Evolutionary conservation across 805 yeast genomes (phyloP), one percentile per base, ranked within the genome.

Genomic region (Jamesozyma piceae): DNA sequence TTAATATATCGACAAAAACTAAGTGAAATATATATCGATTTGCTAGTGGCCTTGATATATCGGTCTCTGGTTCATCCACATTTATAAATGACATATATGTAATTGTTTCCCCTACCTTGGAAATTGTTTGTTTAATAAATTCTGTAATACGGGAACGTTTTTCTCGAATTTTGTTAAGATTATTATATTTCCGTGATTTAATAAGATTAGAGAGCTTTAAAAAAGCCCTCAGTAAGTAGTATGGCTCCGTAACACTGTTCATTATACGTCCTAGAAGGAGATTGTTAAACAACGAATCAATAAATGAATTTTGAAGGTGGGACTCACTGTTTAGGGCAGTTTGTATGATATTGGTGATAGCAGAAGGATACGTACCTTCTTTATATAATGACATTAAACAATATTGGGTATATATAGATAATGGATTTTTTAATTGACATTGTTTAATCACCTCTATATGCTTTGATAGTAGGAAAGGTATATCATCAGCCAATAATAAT

Each of bases 191-290:
- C 35, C 41, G 37, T 15, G 37, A 8, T 32, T 28, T 35, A 22
- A 42, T 22, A 22, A 33, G 22, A 19, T 41, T 39, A 37, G 48
- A 49, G 14, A 45, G 10, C 36, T 49, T 54, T 3, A 33, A 44
- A 10, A 58, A 35, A 2, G 49, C 52, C 6, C 49, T 43, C 8
- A 61, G 33, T 3, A 57, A 17, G 43, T 50, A 51, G 33, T 53
- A 55, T 6, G 65, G 65, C 20, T 60, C 63, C 1, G 44, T 39
- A 3, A 52, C 34, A 32, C 52, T 55, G 26, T 56, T 55, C 24
- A 55, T 26, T 4, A 62, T 31, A 19, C 49, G 47, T 3, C 57
- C 60, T 14, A 59, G 39, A 5, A 62, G 9, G 11, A 59, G 39
- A 32, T 53, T 49, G 35, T 51, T 46, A 8, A 52, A 40, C 11